Base-by-base conservation (phyloP, 2,329 filamentous ascomycete genomes). In the Diaporthe velutina region DNA sequence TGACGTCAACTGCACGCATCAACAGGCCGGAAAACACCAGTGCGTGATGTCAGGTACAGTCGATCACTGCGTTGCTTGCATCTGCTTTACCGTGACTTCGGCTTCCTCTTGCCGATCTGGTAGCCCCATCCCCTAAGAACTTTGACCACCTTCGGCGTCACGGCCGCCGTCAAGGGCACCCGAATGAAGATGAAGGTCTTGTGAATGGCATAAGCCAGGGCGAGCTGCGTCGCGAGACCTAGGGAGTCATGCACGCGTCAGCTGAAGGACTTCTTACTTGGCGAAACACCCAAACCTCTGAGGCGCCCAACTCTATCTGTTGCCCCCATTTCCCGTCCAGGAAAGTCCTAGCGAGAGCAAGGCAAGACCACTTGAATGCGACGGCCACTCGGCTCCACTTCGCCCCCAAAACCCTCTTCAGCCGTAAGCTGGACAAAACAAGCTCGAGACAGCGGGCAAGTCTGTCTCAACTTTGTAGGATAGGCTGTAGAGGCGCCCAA, bases 111-210 rank as follows among this genome's bases (percentile, higher is more conserved):
- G 68, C 96, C 96, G 81, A 99, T 97, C 82, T 98, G 92, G 93
- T 95, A 98, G 7, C 97, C 97, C 95, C 96, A 98, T 17, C 91
- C 89, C 77, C 96, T 89, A 38, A 99, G 87, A 17, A 92, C 90
- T 84, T 95, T 97, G 80, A 98, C 97, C n/a, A 98, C 93, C 84
- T 97, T 98, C 1, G 97, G 97, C 12, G 95, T 95, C 45, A 98
- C 89, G 3, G 95, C 96, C 17, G 95, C 95, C 1, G 97, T 97
- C 77, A 98, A 85, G 12, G 97, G 97, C 13, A 99, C 95, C n/a
- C 97, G 91, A 78, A 98, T 84, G 84, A 99, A 98, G 80, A 99
- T 98, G 83, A 98, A 95, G 79, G 94, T 97, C 86, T 99, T 99
- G 88, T 99, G 97, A 74, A 99, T 95, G 38, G 96, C 96, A 81